Evolutionary conservation across 2,329 filamentous ascomycete species (phyloP), one percentile per base, ranked within the genome.

Genomic region (Annulohypoxylon truncatum): DNA sequence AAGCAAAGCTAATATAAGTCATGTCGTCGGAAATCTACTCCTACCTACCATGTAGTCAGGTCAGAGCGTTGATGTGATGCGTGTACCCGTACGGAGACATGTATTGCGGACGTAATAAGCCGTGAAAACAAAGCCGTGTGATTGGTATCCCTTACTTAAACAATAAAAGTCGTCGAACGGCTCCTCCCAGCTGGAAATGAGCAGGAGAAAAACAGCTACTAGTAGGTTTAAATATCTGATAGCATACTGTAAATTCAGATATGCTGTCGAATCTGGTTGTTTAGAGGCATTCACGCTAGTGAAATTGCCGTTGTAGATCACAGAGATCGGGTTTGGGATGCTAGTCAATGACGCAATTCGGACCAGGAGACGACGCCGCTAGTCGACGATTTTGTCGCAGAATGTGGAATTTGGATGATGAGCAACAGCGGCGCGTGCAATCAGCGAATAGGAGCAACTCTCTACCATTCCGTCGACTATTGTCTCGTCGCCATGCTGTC

Each of bases 291-390:
- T 51, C 24, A 42, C 65, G 59, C 63, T 67, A 59, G 24, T 63
- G 47, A 66, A 64, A 66, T 64, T 66, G 56, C 35, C 48, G 60
- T 54, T 61, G 63, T 54, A 64, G 63, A 68, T 68, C 66, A 42
- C 20, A 51, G 40, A 68, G 56, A 69, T 61, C 51, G 20, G 57
- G 47, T 57, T 65, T 59, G 60, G 52, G 60, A 64, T 55, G 63
- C 35, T 44, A 31, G 48, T 63, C 59, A 48, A 69, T 69, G 63
- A 66, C 66, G 63, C 63, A 66, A 29, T 54, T 48, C 9, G 24
- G 47, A 47, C 58, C 38, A 61, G 58, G 46, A 66, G 10, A 31
- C 22, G 38, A 57, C 22, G 48, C 46, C 33, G 55, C 61, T 66
- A 66, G 59, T 54, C 56, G 63, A 51, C 47, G 29, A 59, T 50